phyloP scores from a whole-genome alignment of 2,329 filamentous ascomycete species.

The Tolypocladium tropicale region DNA sequence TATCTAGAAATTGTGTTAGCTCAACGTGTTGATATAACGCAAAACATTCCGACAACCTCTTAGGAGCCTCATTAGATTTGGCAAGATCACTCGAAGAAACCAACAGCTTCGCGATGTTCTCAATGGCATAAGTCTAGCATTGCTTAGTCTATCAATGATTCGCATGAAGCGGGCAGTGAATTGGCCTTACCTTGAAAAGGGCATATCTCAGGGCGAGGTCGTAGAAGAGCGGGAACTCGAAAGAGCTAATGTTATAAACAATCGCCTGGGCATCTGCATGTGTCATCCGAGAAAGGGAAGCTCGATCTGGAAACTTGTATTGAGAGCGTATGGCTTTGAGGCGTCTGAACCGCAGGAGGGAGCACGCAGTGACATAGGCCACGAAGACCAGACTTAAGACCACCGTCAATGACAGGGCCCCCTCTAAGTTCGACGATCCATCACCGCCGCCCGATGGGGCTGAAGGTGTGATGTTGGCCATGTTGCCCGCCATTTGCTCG shows the following conservation, averaged over 20 bases:
- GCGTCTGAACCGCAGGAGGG: slow-evolving; percentile 24
- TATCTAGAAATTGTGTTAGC: slow-evolving; percentile 17
- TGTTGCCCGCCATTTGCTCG: too few species aligned
- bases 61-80: slow-evolving; percentile 18
- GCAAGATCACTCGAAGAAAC: slow-evolving; percentile 24
- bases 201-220: slow-evolving; percentile 26
- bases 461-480: background rate
- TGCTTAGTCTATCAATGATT: background rate
- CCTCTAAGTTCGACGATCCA: background rate
- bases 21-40: background rate
- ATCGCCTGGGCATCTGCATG: slow-evolving; percentile 34
- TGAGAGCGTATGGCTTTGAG: slow-evolving; percentile 17
- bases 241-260: slow-evolving; percentile 19
- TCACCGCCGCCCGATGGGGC: background rate
- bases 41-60: slow-evolving; percentile 25
- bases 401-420: slow-evolving; percentile 1
- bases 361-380: slow-evolving; percentile 23
- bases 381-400: slow-evolving; percentile 11
- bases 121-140: slow-evolving; percentile 27
- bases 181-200: slow-evolving; percentile 25
- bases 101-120: slow-evolving; percentile 25
- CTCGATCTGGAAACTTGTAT: slow-evolving; percentile 22
- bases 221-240: slow-evolving; percentile 29
- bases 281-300: slow-evolving; percentile 28
- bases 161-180: background rate